Conservation (phyloP, 106 monocot species). For the Acorus gramineus region DNA sequence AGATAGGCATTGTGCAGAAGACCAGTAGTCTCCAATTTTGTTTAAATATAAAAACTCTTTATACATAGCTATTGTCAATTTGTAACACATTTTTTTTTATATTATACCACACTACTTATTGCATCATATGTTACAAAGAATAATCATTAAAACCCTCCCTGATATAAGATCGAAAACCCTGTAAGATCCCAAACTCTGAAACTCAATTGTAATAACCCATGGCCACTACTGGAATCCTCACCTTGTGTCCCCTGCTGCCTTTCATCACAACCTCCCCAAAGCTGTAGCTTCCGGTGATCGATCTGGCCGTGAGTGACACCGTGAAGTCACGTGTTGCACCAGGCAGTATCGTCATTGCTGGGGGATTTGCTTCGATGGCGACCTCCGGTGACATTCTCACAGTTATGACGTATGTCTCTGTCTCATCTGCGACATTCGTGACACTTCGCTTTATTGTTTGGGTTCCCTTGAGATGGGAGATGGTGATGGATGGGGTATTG, state of each 20-base stretch:
- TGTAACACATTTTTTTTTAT: no score
- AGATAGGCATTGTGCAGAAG: no score
- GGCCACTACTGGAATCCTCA: constrained; percentile 75
- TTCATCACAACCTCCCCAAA: constrained; percentile 91
- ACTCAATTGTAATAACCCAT: constrained; percentile 52
- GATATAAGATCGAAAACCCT: background rate
- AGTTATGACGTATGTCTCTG: constrained; percentile 67
- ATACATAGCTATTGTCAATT: no score
- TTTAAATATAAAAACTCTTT: no score
- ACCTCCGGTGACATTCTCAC: constrained; percentile 85
- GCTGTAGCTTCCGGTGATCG: constrained; percentile 61
- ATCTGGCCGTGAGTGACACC: constrained; percentile 63
- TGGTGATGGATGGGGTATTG: constrained; percentile 69
- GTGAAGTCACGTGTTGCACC: constrained; percentile 51
- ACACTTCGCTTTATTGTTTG: constrained; percentile 50
- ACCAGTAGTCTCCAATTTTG: no score
- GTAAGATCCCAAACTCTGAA: background rate
- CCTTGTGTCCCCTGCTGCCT: constrained; percentile 69
- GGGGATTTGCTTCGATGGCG: constrained; percentile 67
- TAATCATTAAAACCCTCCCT: constrained; percentile 7
- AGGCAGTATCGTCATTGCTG: constrained; percentile 58
- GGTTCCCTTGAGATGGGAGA: constrained; percentile 71
- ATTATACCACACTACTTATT: no score
- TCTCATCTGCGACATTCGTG: constrained; percentile 51
- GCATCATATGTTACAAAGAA: constrained; percentile 27